Base-by-base conservation (phyloP, 129 eudicot genomes). In the Flaveria linearis region DNA sequence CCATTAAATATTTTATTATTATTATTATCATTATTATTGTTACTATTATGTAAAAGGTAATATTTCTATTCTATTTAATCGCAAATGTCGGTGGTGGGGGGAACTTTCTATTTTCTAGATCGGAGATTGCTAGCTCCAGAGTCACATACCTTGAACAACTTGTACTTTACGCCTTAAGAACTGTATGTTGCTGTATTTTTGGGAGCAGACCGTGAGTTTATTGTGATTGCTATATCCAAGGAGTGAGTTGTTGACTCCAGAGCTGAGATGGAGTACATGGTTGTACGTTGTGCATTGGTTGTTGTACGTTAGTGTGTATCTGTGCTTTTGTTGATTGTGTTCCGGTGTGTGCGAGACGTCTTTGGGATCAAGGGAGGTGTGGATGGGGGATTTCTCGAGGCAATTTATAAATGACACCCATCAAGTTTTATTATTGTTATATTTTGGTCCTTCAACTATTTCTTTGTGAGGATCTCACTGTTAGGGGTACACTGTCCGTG, bases 91-190 rank as follows among this genome's bases (percentile, higher is more conserved):
- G n/a, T n/a, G n/a, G n/a, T n/a, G n/a, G n/a, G n/a, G n/a, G n/a
- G n/a, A n/a, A n/a, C n/a, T n/a, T n/a, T 50, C 28, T 25, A 30
- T 13, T 76, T 67, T 52, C 80, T 68, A 76, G 74, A 66, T 26
- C 80, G 10, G 22, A 10, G 36, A 14, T 23, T 36, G 16, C 43
- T 2, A 2, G 7, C 2, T 51, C 56, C 74, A 76, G 73, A 67
- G 13, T 12, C 2, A 1, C 1, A 9, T 9, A 20, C 7, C 17
- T 51, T 8, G 0, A 25, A 8, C 7, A 2, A 36, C 55, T 76
- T 76, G 80, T 76, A 76, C 42, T 0, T 52, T 18, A 9, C 26
- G 25, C 6, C 0, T 20, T 0, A 20, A 1, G 9, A 2, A 9
- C 9, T 52, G 41, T 66, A 39, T 16, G 3, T 4, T 4, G 2